Conservation (phyloP, 1,284 basidiomycete species). For the Somion occarium region DNA sequence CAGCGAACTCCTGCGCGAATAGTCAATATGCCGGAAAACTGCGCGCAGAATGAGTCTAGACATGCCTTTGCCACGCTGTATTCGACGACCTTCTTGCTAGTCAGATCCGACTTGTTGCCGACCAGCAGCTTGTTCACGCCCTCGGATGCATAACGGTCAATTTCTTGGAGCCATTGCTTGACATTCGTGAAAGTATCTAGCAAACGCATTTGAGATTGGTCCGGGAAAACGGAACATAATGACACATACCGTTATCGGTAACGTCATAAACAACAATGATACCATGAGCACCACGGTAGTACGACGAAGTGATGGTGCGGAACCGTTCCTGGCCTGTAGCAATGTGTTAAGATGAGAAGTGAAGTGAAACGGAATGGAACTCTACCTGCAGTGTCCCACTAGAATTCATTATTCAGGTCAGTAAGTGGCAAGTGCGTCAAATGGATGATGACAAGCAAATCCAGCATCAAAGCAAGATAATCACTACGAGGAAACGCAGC, state of each 20-base stretch:
- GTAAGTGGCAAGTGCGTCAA: not conserved
- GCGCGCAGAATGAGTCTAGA: constrained; percentile 1
- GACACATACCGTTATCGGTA: constrained; percentile 82
- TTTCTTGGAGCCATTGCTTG: constrained; percentile 99
- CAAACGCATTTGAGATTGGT: not conserved
- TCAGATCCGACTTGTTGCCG: constrained; percentile 97
- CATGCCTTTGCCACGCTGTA: constrained; percentile 92
- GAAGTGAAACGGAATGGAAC: constrained; percentile 6
- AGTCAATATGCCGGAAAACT: constrained; percentile 8
- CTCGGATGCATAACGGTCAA: constrained; percentile 98
- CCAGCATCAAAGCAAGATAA: not conserved
- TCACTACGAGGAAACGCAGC: too few species aligned
- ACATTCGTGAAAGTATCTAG: constrained; percentile 96
- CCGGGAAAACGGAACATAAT: not conserved
- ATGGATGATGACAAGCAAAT: not conserved
- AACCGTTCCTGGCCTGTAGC: constrained; percentile 86
- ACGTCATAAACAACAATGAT: constrained; percentile 99
- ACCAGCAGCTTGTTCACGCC: constrained; percentile 98
- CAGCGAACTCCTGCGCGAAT: constrained; percentile 79
- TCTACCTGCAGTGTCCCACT: constrained; percentile 95
- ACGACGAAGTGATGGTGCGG: constrained; percentile 97
- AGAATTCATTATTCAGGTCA: not conserved
- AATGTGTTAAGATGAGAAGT: not conserved
- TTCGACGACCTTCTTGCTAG: constrained; percentile 98
- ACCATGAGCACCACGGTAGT: constrained; percentile 95